phyloP scores from a whole-genome alignment of 2,329 filamentous ascomycete genomes.

The Periglandula ipomoeae region DNA sequence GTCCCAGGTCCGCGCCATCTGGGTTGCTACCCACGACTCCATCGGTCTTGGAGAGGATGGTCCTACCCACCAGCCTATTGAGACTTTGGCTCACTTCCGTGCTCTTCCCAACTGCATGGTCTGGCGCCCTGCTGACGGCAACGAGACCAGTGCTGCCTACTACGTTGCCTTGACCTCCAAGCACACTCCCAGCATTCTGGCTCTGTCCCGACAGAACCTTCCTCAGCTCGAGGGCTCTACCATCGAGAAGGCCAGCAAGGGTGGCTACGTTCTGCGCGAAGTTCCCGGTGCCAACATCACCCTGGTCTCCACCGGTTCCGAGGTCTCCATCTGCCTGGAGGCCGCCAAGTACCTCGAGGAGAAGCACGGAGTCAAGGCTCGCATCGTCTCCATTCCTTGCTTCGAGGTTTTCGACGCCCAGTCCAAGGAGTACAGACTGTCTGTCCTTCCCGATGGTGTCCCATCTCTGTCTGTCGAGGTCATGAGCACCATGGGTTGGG shows the following conservation, averaged over 20 bases:
- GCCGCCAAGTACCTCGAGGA: constrained; percentile 85
- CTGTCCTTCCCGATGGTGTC: constrained; percentile 87
- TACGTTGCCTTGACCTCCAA: constrained; percentile 88
- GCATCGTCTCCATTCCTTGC: constrained; percentile 93
- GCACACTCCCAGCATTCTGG: constrained; percentile 85
- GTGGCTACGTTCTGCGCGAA: constrained; percentile 86
- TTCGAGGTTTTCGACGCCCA: constrained; percentile 95
- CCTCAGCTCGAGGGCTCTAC: constrained; percentile 93
- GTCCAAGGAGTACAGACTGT: constrained; percentile 88
- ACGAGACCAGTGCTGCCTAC: constrained; percentile 97
- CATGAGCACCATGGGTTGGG: constrained; percentile 96
- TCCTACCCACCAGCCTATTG: constrained; percentile 97
- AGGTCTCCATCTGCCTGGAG: constrained; percentile 89
- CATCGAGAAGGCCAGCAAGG: constrained; percentile 84
- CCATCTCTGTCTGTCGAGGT: constrained; percentile 90
- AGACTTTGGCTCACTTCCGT: constrained; percentile 97
- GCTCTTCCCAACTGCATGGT: constrained; percentile 99
- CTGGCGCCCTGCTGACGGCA: constrained; percentile 96
- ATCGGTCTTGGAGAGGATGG: constrained; percentile 99
- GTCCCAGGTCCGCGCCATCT: constrained; percentile 84
- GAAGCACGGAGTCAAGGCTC: constrained; percentile 77
- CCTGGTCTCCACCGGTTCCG: constrained; percentile 89
- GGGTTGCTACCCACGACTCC: constrained; percentile 96
- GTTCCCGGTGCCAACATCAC: constrained; percentile 77
- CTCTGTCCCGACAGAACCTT: constrained; percentile 94